Percentiles rank a stretch among this genome's conserved stretches.
Evolutionary conservation across 2,329 filamentous ascomycete species (phyloP).

Genomic region (Ilyonectria destructans): DNA sequence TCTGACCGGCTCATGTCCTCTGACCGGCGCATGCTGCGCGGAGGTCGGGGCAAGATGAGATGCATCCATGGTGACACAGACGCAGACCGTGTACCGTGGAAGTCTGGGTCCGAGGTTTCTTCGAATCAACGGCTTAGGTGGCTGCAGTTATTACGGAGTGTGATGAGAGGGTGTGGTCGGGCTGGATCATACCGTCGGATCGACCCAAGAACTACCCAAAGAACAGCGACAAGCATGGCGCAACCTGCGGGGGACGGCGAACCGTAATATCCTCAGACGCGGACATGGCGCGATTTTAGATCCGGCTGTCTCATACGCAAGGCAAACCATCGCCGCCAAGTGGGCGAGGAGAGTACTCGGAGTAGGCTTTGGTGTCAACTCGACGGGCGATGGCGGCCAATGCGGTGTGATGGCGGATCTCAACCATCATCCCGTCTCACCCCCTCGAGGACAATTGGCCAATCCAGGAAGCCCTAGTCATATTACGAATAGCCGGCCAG

Average conservation of each 20-base stretch:
- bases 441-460: slow-evolving; percentile 28
- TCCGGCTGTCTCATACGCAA: slow-evolving; percentile 35
- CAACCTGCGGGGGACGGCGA: not conserved
- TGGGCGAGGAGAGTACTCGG: not conserved
- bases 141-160: slow-evolving; percentile 22
- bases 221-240: not conserved
- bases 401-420: slow-evolving; percentile 30
- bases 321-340: slow-evolving; percentile 11
- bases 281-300: slow-evolving; percentile 26
- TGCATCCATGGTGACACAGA: slow-evolving; percentile 43
- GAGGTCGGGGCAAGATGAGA: slow-evolving; percentile 44
- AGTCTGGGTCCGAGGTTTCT: not conserved
- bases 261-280: not conserved
- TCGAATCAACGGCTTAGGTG: slow-evolving; percentile 17
- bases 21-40: slow-evolving; percentile 27
- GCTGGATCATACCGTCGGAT: slow-evolving; percentile 4
- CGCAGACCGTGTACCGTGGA: slow-evolving; percentile 3
- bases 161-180: slow-evolving; percentile 1
- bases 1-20: slow-evolving; percentile 12
- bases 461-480: slow-evolving; percentile 22
- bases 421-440: slow-evolving; percentile 37
- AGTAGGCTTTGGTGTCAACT: slow-evolving; percentile 3
- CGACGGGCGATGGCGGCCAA: slow-evolving; percentile 21
- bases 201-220: not conserved
- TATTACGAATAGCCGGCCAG: slow-evolving; percentile 16